These are phyloP conservation scores for Pleurotus citrinopileatus DNA, from an alignment of 768 basidiomycete genomes.

Conservation along the genomic window DNA sequence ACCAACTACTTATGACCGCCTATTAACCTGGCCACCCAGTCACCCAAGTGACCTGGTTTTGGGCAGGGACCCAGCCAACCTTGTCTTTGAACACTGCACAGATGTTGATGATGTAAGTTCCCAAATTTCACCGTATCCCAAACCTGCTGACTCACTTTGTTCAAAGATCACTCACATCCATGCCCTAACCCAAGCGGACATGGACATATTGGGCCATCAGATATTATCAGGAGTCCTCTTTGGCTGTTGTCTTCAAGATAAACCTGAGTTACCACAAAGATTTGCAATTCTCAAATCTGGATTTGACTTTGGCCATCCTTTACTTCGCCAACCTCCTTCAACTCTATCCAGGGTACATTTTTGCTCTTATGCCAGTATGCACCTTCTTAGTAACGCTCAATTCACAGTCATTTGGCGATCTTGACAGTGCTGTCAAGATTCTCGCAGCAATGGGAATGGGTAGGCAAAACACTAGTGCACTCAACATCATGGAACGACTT, in stretches of 20 bases:
- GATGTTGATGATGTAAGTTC: neutral
- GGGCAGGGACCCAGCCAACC: constrained; percentile 3
- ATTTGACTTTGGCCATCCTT: neutral
- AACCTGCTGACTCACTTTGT: neutral
- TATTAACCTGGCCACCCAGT: constrained; percentile 6
- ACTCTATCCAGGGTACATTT: neutral
- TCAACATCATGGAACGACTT: neutral
- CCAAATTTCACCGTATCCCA: neutral
- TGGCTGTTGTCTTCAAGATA: neutral
- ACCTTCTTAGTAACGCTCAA: no score
- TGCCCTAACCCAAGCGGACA: neutral
- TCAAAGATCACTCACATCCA: neutral
- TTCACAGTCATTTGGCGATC: neutral
- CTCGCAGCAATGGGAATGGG: constrained; percentile 6
- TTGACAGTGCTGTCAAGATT: neutral
- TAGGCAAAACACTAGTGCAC: neutral
- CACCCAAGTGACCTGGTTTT: neutral
- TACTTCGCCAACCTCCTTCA: neutral
- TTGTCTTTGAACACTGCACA: neutral
- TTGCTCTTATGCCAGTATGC: no score
- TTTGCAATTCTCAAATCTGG: neutral
- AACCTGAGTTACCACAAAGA: neutral
- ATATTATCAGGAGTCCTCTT: neutral
- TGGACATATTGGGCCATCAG: neutral
- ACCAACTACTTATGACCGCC: neutral